Conservation (phyloP, 2,329 filamentous ascomycete species). For the Penicillium sp. region DNA sequence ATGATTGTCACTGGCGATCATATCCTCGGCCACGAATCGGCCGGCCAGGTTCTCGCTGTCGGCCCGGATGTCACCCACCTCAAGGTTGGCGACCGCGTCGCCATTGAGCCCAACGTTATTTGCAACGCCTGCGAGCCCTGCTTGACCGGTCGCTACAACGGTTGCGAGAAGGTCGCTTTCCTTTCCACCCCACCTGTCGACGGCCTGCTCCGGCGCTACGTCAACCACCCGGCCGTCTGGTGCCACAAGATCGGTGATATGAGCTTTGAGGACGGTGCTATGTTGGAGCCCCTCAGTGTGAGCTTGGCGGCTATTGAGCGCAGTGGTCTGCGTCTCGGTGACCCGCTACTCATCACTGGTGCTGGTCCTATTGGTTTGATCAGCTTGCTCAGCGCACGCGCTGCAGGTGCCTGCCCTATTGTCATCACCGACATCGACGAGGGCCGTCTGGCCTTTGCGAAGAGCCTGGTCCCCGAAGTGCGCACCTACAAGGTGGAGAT, state of each 20-base stretch:
- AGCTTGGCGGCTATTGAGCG: constrained; percentile 85
- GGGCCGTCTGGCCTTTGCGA: constrained; percentile 78
- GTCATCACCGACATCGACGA: constrained; percentile 95
- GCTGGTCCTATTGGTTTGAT: constrained; percentile 93
- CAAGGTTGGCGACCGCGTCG: constrained; percentile 84
- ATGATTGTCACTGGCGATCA: constrained; percentile 90
- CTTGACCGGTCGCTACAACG: constrained; percentile 90
- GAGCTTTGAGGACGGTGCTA: constrained; percentile 85
- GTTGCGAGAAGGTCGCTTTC: constrained; percentile 82
- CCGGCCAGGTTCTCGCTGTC: constrained; percentile 71
- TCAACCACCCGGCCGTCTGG: constrained; percentile 92
- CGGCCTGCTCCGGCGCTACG: constrained; percentile 84
- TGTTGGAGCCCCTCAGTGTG: constrained; percentile 87
- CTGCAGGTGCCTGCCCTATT: constrained; percentile 84
- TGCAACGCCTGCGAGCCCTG: constrained; percentile 90
- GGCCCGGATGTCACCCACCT: constrained; percentile 70
- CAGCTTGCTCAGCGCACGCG: constrained; percentile 77
- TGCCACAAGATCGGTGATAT: constrained; percentile 95
- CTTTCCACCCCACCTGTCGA: constrained; percentile 86
- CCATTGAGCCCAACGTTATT: constrained; percentile 90
- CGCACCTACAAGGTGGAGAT: constrained; percentile 63
- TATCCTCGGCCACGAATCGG: constrained; percentile 91
- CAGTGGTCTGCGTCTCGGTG: constrained; percentile 75
- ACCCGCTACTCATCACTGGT: constrained; percentile 84
- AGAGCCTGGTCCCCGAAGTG: constrained; percentile 74